Base-by-base conservation (phyloP, 345 rosid species). In the Gossypioides kirkii region DNA sequence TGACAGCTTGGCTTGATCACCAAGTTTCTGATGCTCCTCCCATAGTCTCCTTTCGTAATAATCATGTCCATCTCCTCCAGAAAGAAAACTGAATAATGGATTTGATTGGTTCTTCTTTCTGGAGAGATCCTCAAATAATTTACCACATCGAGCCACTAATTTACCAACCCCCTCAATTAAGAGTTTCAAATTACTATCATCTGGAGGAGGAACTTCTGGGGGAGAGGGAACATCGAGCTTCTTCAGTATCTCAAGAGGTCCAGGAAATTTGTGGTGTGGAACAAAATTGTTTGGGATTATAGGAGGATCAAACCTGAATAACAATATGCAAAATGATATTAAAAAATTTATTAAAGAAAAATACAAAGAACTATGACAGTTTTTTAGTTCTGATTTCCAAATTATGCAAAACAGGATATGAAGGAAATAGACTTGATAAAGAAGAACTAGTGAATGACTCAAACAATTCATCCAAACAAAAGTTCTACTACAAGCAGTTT, bases 111-210 rank as follows among this genome's bases (percentile, higher is more conserved):
- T 90, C 86, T 92, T 95, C 84, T 90, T 97, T 78, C 91, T 87
- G 32, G 97, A 93, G 80, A 95, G 97, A 80, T 95, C 99, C 84
- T 95, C 99, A 75, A 85, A 95, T 28, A 92, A 73, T 83, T 91
- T 92, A 73, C 99, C 98, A 53, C 97, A 95, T 71, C 93, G 92
- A 76, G 94, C 94, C 65, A 95, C 99, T 76, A 95, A 87, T 72
- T 91, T 85, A 59, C 97, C 99, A 80, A 92, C 91, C 64, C 98
- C 98, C 62, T 92, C 94, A 67, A 95, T 91, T 75, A 95, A 77
- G 78, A 92, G 73, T 85, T 85, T 92, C 78, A 85, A 64, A 85
- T 85, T 87, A 78, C 71, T 84, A 76, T 95, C 94, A 79, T 80
- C 86, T 2, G 99, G 98, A 54, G 93, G 90, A 76, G 90, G 80